Evolutionary conservation across 1,284 basidiomycete genomes (phyloP).

Genomic region (Cerrena zonata): DNA sequence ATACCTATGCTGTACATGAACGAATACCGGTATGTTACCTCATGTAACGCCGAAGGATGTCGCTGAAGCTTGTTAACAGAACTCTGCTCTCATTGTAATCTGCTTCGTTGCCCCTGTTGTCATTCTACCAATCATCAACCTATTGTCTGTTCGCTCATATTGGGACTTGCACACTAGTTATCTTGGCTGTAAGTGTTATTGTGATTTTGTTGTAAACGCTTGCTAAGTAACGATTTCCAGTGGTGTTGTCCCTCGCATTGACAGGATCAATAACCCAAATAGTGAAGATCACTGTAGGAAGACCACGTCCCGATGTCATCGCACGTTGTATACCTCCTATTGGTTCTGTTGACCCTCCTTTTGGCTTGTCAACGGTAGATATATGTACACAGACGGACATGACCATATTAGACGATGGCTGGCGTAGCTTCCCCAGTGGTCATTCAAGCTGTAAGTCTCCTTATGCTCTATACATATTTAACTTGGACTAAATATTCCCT

Average conservation of each 20-base stretch:
- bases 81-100: conserved; percentile 60
- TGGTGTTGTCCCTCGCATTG: conserved; percentile 68
- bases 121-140: conserved; percentile 64
- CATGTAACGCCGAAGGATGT: background rate
- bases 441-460: conserved; percentile 72
- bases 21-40: conserved; percentile 65
- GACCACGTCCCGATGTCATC: conserved; percentile 83
- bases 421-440: conserved; percentile 90
- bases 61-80: conserved; percentile 27
- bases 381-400: conserved; percentile 76
- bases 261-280: conserved; percentile 82
- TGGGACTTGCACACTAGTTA: conserved; percentile 87
- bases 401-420: conserved; percentile 71
- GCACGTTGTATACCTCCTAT: conserved; percentile 73
- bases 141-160: conserved; percentile 67
- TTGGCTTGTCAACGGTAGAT: conserved; percentile 66
- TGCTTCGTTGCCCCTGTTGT: conserved; percentile 64
- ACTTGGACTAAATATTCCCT: conserved; percentile 3
- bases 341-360: conserved; percentile 65
- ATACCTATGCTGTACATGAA: conserved; percentile 75
- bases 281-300: conserved; percentile 82
- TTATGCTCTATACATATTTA: background rate
- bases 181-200: conserved; percentile 58
- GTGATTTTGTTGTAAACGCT: conserved; percentile 9
- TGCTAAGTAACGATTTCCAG: conserved; percentile 41